Base-by-base conservation (phyloP, 78 protist genomes). In the Dictyostelium intermedium region DNA sequence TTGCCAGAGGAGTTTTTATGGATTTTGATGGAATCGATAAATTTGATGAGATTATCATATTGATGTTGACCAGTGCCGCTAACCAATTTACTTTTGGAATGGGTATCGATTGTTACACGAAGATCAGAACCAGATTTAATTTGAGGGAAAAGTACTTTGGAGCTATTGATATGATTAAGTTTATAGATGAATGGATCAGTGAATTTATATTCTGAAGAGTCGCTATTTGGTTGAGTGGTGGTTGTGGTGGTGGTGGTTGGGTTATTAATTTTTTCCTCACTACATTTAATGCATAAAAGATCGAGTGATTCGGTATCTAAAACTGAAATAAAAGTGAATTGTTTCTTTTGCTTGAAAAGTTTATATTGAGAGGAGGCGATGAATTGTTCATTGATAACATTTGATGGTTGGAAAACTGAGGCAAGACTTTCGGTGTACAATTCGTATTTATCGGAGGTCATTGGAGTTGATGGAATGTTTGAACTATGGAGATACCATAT, bases 251-350 rank as follows among this genome's bases (percentile, higher is more conserved):
- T 25, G 39, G 53, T 39, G 8, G 84, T 30, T 63, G 13, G 13
- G 47, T n/a, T 69, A 69, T 32, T 37, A 34, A 69, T 43, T 72
- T 81, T 89, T 50, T 89, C 94, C 25, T 89, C 94, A 41, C 32
- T 43, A 70, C 94, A 89, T 47, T 80, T 89, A 23, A 89, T 32
- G 3, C 78, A 56, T 20, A 89, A n/a, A 35, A 89, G 72, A 69
- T 89, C 94, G 45, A 89, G 79, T n/a, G 94, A 69, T 76, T 89
- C 87, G 3, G 94, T 89, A 27, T 89, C 94, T 56, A 89, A 50
- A 30, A 89, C 43, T 30, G 94, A 61, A 34, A 89, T 43, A 8
- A 80, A 50, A 1, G 74, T 74, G 73, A 63, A 80, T 35, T 85
- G 94, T 50, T 81, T 89, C 87, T 89, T 89, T 50, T 80, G 82